A percentile compares a stretch with the other conserved stretches of the same genome.
phyloP scores from a whole-genome alignment of 1,284 basidiomycete genomes.

The Cryptococcus depauperatus region DNA sequence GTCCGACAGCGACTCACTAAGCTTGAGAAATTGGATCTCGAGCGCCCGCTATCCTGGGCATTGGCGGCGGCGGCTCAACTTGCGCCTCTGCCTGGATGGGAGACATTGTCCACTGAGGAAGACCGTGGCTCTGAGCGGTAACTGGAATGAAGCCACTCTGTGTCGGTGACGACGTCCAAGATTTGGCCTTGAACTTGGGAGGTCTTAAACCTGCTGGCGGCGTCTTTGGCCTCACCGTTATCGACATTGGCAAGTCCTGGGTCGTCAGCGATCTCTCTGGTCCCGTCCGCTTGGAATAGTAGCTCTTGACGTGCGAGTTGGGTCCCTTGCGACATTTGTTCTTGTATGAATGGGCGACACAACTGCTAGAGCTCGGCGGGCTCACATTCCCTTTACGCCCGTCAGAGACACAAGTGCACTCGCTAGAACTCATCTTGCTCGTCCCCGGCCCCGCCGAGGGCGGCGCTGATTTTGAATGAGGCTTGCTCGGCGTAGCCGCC shows the following conservation, averaged over 20 bases:
- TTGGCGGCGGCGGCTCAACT: too few relatives aligned
- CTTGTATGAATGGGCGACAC: constrained; percentile 1
- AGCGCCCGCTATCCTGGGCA: constrained; percentile 8
- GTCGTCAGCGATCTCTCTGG: neutral
- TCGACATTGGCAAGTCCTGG: neutral
- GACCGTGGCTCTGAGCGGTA: too few relatives aligned
- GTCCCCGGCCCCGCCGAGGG: constrained; percentile 2
- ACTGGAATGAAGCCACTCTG: too few relatives aligned
- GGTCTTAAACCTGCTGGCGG: neutral
- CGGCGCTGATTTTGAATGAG: constrained; percentile 10
- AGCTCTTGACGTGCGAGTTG: constrained; percentile 10
- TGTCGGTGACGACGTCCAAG: neutral
- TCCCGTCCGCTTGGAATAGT: constrained; percentile 8
- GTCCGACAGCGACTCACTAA: constrained; percentile 5
- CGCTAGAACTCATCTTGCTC: constrained; percentile 3
- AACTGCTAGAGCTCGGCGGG: neutral
- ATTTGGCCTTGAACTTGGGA: neutral
- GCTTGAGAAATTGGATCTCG: constrained; percentile 7
- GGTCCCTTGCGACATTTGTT: constrained; percentile 4
- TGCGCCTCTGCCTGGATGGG: too few relatives aligned
- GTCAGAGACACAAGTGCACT: constrained; percentile 5
- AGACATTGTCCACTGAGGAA: too few relatives aligned
- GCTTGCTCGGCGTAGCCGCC: neutral
- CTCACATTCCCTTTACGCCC: constrained; percentile 5
- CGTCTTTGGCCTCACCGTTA: constrained; percentile 3